Conservation (phyloP, 345 rosid genomes). For the Rhizophora mangle region DNA sequence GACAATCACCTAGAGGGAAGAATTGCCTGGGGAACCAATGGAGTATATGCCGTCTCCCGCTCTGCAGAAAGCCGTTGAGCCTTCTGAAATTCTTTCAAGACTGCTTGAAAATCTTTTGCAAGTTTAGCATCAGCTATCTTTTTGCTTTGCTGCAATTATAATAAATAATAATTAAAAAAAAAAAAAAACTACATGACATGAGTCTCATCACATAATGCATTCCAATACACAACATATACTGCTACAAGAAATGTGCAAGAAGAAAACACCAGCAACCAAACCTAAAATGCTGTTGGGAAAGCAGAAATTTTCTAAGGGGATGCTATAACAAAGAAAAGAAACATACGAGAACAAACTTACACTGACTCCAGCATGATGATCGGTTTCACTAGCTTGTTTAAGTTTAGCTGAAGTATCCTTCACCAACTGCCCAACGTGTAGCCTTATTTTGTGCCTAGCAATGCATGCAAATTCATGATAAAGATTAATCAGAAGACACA, state of each 20-base stretch:
- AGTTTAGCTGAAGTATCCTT: conserved; percentile 90
- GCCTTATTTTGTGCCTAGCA: conserved; percentile 74
- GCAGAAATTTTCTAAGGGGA: neutral
- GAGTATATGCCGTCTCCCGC: conserved; percentile 85
- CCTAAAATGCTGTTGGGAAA: neutral
- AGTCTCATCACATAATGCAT: neutral
- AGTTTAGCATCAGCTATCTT: conserved; percentile 95
- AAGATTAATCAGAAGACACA: neutral
- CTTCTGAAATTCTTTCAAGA: conserved; percentile 94
- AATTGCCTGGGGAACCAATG: conserved; percentile 63
- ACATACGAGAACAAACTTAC: conserved; percentile 22
- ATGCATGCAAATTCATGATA: conserved; percentile 18
- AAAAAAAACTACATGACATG: neutral
- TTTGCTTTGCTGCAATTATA: conserved; percentile 60
- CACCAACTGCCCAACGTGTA: conserved; percentile 76
- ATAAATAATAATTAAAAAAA: neutral
- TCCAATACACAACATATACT: too few relatives aligned
- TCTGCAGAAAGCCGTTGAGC: conserved; percentile 95
- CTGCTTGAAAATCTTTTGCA: conserved; percentile 96
- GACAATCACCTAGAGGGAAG: conserved; percentile 63
- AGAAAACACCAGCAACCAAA: too few relatives aligned
- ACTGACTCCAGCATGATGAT: conserved; percentile 69
- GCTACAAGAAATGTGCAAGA: too few relatives aligned
- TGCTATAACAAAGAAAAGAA: neutral
- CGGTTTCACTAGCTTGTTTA: conserved; percentile 82